These are phyloP conservation scores for Stemphylium vesicarium DNA, from an alignment of 2,329 filamentous ascomycete species.

Conservation along the genomic window DNA sequence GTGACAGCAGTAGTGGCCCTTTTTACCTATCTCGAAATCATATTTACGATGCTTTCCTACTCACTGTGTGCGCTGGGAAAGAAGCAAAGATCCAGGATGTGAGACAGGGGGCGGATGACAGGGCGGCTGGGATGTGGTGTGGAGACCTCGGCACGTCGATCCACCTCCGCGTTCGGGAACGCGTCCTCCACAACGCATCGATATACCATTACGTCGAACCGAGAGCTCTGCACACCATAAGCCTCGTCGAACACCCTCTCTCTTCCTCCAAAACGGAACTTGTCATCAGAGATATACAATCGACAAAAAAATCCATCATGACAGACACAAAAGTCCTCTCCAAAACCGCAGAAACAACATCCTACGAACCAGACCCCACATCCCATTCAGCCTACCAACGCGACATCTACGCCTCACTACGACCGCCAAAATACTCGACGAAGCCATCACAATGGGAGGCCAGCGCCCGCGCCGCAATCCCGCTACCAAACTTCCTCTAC, in stretches of 20 bases:
- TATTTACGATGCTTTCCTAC: background rate
- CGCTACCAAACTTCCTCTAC: constrained; percentile 49
- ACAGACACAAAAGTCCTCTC: background rate
- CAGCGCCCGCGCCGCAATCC: constrained; percentile 42
- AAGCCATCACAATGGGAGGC: constrained; percentile 51
- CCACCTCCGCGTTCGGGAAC: background rate
- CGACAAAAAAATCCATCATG: background rate
- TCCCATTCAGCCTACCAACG: constrained; percentile 43
- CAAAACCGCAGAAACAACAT: constrained; percentile 14
- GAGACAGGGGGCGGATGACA: background rate
- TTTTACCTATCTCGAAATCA: background rate
- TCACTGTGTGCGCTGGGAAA: background rate
- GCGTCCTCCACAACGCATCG: background rate
- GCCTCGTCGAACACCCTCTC: too few species aligned
- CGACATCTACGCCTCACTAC: constrained; percentile 48
- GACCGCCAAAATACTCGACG: constrained; percentile 49
- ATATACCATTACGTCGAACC: too few species aligned
- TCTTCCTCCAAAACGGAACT: too few species aligned
- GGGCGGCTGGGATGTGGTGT: background rate
- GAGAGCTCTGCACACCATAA: too few species aligned
- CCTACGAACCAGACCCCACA: constrained; percentile 46
- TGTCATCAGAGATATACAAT: background rate
- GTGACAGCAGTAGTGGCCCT: background rate
- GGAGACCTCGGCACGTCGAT: background rate
- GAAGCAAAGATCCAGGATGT: background rate